Base-by-base conservation (phyloP, 2,329 filamentous ascomycete species). In the Beauveria sp. region DNA sequence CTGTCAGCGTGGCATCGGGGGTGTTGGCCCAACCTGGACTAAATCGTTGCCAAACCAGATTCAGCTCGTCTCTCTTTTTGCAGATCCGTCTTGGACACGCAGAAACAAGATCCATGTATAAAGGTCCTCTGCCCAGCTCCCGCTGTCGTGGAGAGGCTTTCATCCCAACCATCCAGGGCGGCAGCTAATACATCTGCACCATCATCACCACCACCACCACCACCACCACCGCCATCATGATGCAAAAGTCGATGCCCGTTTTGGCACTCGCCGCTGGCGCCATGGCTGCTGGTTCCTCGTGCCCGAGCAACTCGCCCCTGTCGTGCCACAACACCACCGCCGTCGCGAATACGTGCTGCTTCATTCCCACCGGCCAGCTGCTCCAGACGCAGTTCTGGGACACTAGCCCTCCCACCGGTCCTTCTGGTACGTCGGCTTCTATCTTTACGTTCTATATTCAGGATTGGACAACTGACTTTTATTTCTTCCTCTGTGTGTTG, bases 321-420 rank as follows among this genome's bases (percentile, higher is more conserved):
- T 88, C 85, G 67, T 91, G 88, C 69, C 82, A 86, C 62, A 86
- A 86, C 68, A 82, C 80, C 6, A 84, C 84, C 3, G 73, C 74
- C 8, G 80, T 83, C n/a, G 71, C 79, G 56, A 79, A 91, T 68
- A 81, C 86, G 7, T 92, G 89, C 76, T 92, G 89, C 74, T 89
- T 91, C 76, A 79, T 83, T 24, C 88, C 88, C 0, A 85, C 87
- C 4, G 89, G 89, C 8, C 83, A 89, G 64, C 75, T 92, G 50
- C 79, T 91, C 5, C 83, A 85, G 72, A 91, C 89, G 2, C 89
- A 92, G 67, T 91, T 92, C 74, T 92, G 89, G 89, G 88, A 92
- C 69, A 82, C 84, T 0, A 70, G 81, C 62, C 87, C 87, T 1
- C 75, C 80, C 1, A 81, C 84, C 4, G 88, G 89, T 0, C 88